These are phyloP conservation scores for Chlamydomonas schloesseri DNA, from an alignment of 139 green algal species.

Conservation along the genomic window DNA sequence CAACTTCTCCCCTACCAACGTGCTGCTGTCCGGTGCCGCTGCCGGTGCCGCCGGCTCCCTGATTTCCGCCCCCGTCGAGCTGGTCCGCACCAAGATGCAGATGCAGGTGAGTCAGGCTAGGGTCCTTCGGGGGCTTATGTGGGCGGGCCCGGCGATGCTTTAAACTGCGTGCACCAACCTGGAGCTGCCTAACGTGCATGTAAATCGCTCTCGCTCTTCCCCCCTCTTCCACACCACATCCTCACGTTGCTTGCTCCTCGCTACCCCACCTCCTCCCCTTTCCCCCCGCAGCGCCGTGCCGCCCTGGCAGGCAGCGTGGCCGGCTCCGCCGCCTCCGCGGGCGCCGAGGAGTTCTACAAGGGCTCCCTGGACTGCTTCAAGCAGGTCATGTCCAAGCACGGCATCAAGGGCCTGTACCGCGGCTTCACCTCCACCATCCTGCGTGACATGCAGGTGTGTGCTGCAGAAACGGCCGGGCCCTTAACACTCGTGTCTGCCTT, in stretches of 20 bases:
- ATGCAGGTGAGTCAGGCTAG: slow-evolving; percentile 35
- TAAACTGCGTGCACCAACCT: no score
- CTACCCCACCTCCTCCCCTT: background rate
- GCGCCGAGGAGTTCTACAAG: slow-evolving; percentile 53
- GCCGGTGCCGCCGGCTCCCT: slow-evolving; percentile 49
- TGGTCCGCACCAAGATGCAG: slow-evolving; percentile 62
- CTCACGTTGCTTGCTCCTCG: no score
- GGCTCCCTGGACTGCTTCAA: slow-evolving; percentile 60
- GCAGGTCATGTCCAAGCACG: slow-evolving; percentile 55
- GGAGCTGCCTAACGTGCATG: no score
- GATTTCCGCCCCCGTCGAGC: slow-evolving; percentile 51
- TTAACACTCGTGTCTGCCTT: no score
- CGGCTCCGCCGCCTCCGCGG: background rate
- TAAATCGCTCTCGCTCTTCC: background rate
- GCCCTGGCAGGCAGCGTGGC: background rate
- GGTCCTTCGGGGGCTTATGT: no score
- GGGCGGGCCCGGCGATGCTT: no score
- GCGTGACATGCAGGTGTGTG: slow-evolving; percentile 53
- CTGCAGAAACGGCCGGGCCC: no score
- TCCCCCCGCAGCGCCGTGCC: background rate
- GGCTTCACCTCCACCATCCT: slow-evolving; percentile 58
- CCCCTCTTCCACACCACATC: background rate
- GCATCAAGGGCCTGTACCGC: slow-evolving; percentile 58
- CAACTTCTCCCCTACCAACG: slow-evolving; percentile 44
- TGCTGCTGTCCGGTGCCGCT: slow-evolving; percentile 49